These are phyloP conservation scores for Colletotrichum gigasporum DNA, from an alignment of 2,329 filamentous ascomycete genomes.

Conservation along the genomic window DNA sequence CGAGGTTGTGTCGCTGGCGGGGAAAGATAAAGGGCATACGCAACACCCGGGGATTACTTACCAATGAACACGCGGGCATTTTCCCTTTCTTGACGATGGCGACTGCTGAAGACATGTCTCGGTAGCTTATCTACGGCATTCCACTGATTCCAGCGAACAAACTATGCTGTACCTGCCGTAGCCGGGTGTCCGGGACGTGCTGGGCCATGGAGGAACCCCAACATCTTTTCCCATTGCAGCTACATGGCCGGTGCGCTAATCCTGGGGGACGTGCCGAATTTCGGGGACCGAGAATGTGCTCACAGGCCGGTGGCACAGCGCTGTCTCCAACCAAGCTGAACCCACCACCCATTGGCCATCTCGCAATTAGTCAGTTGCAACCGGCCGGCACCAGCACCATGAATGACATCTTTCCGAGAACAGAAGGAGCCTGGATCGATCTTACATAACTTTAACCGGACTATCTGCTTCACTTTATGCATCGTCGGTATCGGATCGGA, in stretches of 20 bases:
- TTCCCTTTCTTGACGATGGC: not conserved
- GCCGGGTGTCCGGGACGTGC: not conserved
- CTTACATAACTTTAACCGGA: constrained; percentile 4
- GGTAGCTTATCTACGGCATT: constrained; percentile 19
- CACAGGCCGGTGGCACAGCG: too few species aligned
- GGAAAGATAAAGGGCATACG: constrained; percentile 24
- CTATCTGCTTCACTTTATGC: not conserved
- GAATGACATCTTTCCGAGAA: not conserved
- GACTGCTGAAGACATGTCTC: not conserved
- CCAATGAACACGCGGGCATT: constrained; percentile 1
- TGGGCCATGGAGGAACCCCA: not conserved
- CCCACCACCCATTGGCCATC: not conserved
- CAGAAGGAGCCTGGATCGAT: not conserved
- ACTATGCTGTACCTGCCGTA: not conserved
- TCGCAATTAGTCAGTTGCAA: not conserved
- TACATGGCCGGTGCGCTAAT: constrained; percentile 4
- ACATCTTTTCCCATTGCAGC: constrained; percentile 12
- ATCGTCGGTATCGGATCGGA: not conserved
- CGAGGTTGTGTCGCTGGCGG: constrained; percentile 24
- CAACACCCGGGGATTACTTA: constrained; percentile 16
- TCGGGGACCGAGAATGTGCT: constrained; percentile 4
- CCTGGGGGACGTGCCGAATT: constrained; percentile 16
- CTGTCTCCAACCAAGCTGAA: too few species aligned
- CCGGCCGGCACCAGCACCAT: not conserved
- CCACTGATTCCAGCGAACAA: too few species aligned